phyloP scores from a whole-genome alignment of 2,329 filamentous ascomycete species.

The Xylaria sp. region DNA sequence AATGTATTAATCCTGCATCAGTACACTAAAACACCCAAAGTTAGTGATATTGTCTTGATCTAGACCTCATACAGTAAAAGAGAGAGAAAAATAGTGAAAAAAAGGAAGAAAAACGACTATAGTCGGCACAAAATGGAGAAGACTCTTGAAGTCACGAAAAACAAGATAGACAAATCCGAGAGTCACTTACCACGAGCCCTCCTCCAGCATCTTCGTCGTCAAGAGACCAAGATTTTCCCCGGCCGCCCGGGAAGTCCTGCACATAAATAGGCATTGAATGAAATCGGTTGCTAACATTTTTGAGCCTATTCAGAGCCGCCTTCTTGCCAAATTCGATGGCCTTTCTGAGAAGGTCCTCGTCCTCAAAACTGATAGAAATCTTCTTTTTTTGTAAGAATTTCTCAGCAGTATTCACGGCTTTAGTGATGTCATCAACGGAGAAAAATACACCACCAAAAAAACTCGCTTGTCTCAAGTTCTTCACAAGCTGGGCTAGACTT shows the following conservation, averaged over 20 bases:
- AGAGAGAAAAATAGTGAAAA: too few relatives aligned
- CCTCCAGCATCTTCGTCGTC: constrained; percentile 62
- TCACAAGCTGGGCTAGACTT: constrained; percentile 74
- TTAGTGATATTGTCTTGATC: not conserved
- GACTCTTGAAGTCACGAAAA: not conserved
- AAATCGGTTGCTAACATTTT: constrained; percentile 72
- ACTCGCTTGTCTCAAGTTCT: constrained; percentile 83
- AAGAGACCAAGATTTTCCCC: constrained; percentile 75
- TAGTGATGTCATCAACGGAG: constrained; percentile 69
- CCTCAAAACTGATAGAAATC: constrained; percentile 68
- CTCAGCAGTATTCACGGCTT: constrained; percentile 72
- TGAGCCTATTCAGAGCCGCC: constrained; percentile 70
- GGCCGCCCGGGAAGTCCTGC: constrained; percentile 71
- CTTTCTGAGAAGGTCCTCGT: constrained; percentile 68
- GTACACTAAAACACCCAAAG: constrained; percentile 52
- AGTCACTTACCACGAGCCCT: constrained; percentile 45
- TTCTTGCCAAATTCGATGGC: constrained; percentile 74
- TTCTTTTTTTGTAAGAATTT: constrained; percentile 73
- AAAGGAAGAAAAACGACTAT: too few relatives aligned
- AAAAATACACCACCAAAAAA: constrained; percentile 88
- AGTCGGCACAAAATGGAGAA: not conserved
- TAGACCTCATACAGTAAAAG: too few relatives aligned
- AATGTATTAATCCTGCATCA: constrained; percentile 61
- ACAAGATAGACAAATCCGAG: not conserved
- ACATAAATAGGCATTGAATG: constrained; percentile 85